A percentile compares a stretch with the other conserved stretches of the same genome.
Conservation (phyloP, 2,329 filamentous ascomycete species). For the Knoxdaviesia proteae region DNA sequence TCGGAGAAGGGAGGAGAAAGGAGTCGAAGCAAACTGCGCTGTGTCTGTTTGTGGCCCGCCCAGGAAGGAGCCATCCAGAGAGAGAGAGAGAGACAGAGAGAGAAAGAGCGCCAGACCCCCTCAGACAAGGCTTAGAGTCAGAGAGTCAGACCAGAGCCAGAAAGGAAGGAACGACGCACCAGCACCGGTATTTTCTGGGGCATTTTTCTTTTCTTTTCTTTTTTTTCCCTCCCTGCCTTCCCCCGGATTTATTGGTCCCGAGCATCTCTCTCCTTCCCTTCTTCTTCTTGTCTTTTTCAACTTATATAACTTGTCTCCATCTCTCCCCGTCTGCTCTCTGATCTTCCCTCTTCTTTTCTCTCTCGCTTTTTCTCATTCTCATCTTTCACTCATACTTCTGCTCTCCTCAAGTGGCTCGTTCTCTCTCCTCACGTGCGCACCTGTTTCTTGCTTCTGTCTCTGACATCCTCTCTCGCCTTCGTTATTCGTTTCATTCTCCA, state of each 20-base stretch:
- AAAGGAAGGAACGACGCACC: no score
- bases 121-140: no score
- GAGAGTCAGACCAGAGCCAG: no score
- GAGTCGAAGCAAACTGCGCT: no score
- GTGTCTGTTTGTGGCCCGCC: no score
- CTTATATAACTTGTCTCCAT: neutral
- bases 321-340: neutral
- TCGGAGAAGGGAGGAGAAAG: no score
- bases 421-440: neutral
- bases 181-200: no score
- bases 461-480: neutral
- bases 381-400: neutral
- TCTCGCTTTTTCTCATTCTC: neutral
- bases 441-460: neutral
- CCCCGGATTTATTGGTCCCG: neutral
- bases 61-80: no score
- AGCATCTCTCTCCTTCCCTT: neutral
- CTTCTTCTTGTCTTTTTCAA: neutral
- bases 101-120: no score
- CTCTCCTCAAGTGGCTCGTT: neutral
- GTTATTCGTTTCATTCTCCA: slow-evolving; percentile 1
- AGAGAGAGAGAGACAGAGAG: no score
- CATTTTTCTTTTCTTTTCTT: neutral
- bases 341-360: neutral
- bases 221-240: neutral